phyloP scores from a whole-genome alignment of 257 asterid genomes.

The Lycium ferocissimum region DNA sequence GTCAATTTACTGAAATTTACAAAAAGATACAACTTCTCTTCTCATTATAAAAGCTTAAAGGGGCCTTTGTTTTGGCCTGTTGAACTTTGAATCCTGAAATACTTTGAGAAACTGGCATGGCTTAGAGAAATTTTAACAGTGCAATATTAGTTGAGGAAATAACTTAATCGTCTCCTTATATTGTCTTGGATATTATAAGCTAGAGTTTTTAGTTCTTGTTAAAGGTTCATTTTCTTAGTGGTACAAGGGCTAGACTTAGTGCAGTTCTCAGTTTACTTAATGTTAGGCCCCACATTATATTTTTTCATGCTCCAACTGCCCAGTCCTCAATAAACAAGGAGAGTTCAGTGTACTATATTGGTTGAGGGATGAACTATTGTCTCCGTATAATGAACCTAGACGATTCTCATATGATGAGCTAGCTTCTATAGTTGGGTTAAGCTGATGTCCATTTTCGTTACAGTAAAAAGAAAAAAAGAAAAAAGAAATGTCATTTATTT shows the following conservation, averaged over 20 bases:
- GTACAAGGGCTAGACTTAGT: not conserved
- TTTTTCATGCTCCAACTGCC: not conserved
- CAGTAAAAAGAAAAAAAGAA: not conserved
- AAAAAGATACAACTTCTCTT: too few relatives aligned
- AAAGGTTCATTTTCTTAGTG: not conserved
- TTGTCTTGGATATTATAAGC: not conserved
- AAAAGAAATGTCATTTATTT: too few relatives aligned
- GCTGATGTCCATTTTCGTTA: not conserved
- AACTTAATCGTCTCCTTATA: too few relatives aligned
- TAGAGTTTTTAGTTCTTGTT: not conserved
- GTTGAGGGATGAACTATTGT: not conserved
- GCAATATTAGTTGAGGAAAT: too few relatives aligned
- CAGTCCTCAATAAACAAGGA: not conserved
- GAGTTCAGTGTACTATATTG: not conserved
- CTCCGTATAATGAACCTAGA: not conserved
- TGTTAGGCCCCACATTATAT: not conserved
- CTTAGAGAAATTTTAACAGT: too few relatives aligned
- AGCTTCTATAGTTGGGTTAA: not conserved
- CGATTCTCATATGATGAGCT: not conserved
- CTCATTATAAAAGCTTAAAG: too few relatives aligned
- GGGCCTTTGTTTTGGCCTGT: too few relatives aligned
- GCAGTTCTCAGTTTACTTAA: not conserved
- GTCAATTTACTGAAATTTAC: too few relatives aligned
- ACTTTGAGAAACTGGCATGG: too few relatives aligned
- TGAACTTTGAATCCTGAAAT: too few relatives aligned